Percentiles rank a stretch among this genome's conserved stretches.
Evolutionary conservation across 2,329 filamentous ascomycete genomes (phyloP).

Genomic region (Emergomyces orientalis): DNA sequence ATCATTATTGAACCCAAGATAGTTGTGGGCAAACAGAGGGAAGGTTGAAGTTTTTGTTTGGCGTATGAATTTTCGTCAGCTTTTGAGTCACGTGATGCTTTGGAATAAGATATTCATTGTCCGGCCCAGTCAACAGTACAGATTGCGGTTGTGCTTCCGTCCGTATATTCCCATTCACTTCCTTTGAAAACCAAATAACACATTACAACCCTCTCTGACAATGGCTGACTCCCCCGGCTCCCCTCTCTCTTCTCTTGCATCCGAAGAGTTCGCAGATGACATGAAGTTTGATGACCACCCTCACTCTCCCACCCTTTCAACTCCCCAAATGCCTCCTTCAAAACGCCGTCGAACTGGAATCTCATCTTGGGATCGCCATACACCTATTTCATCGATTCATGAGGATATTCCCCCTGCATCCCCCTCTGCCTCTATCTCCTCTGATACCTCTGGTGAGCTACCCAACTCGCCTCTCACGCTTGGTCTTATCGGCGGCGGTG

Average conservation of each 20-base stretch:
- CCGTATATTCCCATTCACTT: not conserved
- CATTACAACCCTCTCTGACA: slow-evolving; percentile 7
- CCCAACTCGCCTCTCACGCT: slow-evolving; percentile 57
- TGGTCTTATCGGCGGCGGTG: slow-evolving; percentile 32
- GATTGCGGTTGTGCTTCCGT: not conserved
- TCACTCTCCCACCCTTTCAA: slow-evolving; percentile 28
- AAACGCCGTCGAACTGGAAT: slow-evolving; percentile 41
- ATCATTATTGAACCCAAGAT: not conserved
- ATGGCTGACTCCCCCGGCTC: slow-evolving; percentile 52
- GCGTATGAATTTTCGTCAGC: not conserved
- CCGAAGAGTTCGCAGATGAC: slow-evolving; percentile 54
- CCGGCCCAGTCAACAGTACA: not conserved
- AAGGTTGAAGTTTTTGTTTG: not conserved
- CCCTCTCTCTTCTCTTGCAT: slow-evolving; percentile 55
- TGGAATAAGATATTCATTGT: not conserved
- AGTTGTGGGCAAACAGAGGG: not conserved
- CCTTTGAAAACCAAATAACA: not conserved
- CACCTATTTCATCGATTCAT: slow-evolving; percentile 39
- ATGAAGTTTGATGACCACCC: slow-evolving; percentile 44
- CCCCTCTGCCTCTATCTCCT: slow-evolving; percentile 65
- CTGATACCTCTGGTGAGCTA: slow-evolving; percentile 80
- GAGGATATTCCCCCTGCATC: slow-evolving; percentile 36
- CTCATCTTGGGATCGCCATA: slow-evolving; percentile 41
- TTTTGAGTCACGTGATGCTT: not conserved
- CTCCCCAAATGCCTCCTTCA: slow-evolving; percentile 36